Base-by-base conservation (phyloP, 345 rosid species). In the Eucalyptus polyanthemos region DNA sequence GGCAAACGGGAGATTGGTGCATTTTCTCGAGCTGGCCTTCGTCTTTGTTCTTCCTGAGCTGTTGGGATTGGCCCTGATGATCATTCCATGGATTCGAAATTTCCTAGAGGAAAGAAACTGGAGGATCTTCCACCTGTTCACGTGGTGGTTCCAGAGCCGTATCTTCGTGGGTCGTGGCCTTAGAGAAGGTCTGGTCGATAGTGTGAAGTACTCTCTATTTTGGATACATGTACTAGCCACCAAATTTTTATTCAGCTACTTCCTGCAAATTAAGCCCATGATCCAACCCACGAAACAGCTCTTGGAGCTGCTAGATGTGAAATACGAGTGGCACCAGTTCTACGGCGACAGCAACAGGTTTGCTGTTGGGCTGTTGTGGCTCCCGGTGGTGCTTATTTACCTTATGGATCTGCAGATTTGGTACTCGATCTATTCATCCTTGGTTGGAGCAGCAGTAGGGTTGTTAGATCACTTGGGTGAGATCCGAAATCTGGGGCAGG, bases 371-470 rank as follows among this genome's bases (percentile, higher is more conserved):
- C 91, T 96, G 88, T 86, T 97, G 89, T 97, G 99, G 98, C 88
- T 94, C 89, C 99, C 99, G 9, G 97, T 96, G 89, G 94, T 95
- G 89, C 91, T 94, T 89, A 95, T 96, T 88, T 97, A 97, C 89
- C 89, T 96, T 89, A 95, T 97, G 99, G 99, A 97, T 93, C 90
- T 97, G 91, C 99, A 96, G 94, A 96, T 97, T 89, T 97, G 99
- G 99, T 97, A 95, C 65, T 50, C 93, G 19, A 86, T 88, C 69
- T 97, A 88, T 60, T 97, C 99, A n/a, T 95, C 99, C 9, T 91
- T 97, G 80, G 96, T 94, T 81, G 99, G 99, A 53, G 99, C 96
- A 37, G 90, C 91, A 58, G 98, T 96, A 85, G 99, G 99, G 69
- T 90, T 97, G 92, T 95, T 96, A 86, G 94, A 89, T 85, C 99